A percentile compares a stretch with the other conserved stretches of the same genome.
Conservation (phyloP, 306 rosid genomes). For the Psophocarpus tetragonolobus region DNA sequence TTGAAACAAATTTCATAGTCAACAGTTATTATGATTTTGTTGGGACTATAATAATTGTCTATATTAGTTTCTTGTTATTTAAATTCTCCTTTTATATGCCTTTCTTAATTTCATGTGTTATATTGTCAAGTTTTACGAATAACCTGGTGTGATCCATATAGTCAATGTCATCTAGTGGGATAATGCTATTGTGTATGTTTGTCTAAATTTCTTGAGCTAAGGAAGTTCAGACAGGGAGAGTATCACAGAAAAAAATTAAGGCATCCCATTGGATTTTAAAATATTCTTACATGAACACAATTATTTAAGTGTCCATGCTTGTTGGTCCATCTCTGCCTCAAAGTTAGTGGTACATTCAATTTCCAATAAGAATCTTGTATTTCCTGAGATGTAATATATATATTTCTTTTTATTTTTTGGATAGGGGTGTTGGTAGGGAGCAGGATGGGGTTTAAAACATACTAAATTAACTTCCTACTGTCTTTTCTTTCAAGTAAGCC, state of each 20-base stretch:
- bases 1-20: neutral
- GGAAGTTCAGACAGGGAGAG: neutral
- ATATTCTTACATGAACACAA: neutral
- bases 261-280: neutral
- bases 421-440: too few species aligned
- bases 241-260: neutral
- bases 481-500: neutral
- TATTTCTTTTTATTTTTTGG: too few species aligned
- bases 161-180: too few species aligned
- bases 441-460: neutral
- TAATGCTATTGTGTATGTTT: too few species aligned
- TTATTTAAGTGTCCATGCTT: neutral
- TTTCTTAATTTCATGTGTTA: neutral
- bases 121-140: too few species aligned
- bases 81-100: neutral
- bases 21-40: neutral
- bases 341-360: neutral
- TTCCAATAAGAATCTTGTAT: neutral
- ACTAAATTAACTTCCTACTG: neutral
- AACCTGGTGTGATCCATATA: too few species aligned
- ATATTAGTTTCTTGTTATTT: neutral
- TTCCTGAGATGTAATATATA: too few species aligned
- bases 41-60: neutral
- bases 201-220: neutral
- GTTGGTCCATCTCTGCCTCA: neutral